Conservation (phyloP, 768 basidiomycete genomes). For the Sporobolomyces pararoseus region DNA sequence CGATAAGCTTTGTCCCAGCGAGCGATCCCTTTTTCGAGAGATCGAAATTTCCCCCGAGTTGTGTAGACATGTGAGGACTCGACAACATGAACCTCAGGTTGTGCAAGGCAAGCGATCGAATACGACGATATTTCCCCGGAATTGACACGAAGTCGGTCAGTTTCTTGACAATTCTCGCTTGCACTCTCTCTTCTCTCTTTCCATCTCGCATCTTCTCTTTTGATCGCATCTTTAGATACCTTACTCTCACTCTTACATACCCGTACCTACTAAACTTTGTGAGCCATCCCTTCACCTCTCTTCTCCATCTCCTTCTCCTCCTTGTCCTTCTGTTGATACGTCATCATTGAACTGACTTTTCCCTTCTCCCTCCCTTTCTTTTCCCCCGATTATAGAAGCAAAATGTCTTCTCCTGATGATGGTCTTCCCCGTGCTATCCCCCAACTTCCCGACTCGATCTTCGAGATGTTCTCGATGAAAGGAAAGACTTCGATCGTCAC, state of each 20-base stretch:
- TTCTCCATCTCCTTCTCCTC: background rate
- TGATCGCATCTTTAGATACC: background rate
- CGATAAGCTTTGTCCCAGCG: too few relatives aligned
- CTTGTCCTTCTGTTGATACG: background rate
- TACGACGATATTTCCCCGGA: too few relatives aligned
- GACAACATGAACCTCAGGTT: too few relatives aligned
- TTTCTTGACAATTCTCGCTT: too few relatives aligned
- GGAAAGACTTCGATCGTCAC: conserved; percentile 34
- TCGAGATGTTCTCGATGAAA: conserved; percentile 35
- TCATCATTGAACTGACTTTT: background rate
- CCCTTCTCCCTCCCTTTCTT: background rate
- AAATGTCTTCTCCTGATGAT: conserved; percentile 26
- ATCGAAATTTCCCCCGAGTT: too few relatives aligned
- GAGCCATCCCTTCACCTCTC: background rate
- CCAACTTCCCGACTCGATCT: conserved; percentile 13
- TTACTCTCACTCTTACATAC: background rate
- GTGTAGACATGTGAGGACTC: too few relatives aligned
- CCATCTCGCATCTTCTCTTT: background rate
- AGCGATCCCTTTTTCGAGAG: too few relatives aligned
- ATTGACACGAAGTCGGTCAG: too few relatives aligned
- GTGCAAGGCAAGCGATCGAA: too few relatives aligned
- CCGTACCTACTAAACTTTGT: background rate
- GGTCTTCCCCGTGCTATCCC: conserved; percentile 34
- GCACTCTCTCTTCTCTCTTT: background rate
- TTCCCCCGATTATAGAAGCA: background rate